Evolutionary conservation across 495 filamentous ascomycete species (phyloP), one percentile per base, ranked within the genome.

Genomic region (Aspergillus sparsus): DNA sequence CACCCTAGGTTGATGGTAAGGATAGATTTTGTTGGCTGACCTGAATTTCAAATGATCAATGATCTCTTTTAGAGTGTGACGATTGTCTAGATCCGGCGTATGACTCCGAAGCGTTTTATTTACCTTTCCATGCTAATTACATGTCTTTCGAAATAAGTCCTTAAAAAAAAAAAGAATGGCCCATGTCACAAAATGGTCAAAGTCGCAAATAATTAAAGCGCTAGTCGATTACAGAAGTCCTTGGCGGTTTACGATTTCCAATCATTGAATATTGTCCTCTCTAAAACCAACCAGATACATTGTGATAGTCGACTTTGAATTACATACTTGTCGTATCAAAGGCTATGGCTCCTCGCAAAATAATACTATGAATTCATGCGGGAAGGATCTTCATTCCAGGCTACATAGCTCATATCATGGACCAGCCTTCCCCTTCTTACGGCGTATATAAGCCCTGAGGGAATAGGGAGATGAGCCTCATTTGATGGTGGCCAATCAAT

Each of bases 401-500:
- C 53, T 8, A 5, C 53, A 41, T 41, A 9, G 42, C 10, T 8
- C 0, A 10, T 8, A 21, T 15, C 16, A 42, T 16, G 18, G 55
- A 39, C 6, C 11, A 39, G 36, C 42, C 18, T 49, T 49, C 31
- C n/a, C 6, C 9, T 49, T 57, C 32, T n/a, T 27, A 46, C 31
- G 2, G 54, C 32, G n/a, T 3, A 27, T 27, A 27, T 27, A 27
- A 27, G 21, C 21, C 3, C 21, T 27, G 21, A 27, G 21, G 21
- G 21, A 18, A 47, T 47, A 18, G 10, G 8, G 15, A 18, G 16
- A 7, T 47, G 44, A 47, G 5, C 44, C 1, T 21, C 44, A 7
- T 45, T 37, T 34, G 56, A 53, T 37, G 39, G 49, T 16, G 35
- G 21, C 60, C 53, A 56, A 62, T 59, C 55, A 34, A 34, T 55